phyloP scores from a whole-genome alignment of 2,329 filamentous ascomycete species.

The Septoria petroselini region DNA sequence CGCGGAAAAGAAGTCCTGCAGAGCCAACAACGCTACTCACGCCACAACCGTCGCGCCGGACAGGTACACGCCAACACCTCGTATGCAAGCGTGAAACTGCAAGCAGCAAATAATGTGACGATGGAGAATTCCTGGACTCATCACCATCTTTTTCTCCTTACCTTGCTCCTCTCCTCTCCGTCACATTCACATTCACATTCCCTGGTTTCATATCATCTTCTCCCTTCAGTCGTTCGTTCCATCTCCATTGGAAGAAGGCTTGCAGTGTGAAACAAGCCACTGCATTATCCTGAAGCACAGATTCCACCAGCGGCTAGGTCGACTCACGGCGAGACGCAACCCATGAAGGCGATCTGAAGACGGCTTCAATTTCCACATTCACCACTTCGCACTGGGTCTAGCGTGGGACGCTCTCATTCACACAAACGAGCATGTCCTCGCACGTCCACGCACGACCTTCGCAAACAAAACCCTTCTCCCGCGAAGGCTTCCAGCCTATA shows the following conservation, averaged over 20 bases:
- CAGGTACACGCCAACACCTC: constrained; percentile 6
- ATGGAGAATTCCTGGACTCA: background rate
- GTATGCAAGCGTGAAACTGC: constrained; percentile 1
- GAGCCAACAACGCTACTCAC: background rate
- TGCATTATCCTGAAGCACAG: background rate
- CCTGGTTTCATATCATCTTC: background rate
- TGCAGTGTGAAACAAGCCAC: background rate
- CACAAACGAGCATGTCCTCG: constrained; percentile 21
- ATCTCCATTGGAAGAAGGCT: background rate
- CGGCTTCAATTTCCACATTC: background rate
- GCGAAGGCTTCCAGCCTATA: constrained; percentile 33
- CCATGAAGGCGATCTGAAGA: background rate
- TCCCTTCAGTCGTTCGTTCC: constrained; percentile 3
- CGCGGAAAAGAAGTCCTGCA: no score
- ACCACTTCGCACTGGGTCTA: background rate
- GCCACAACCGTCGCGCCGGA: background rate
- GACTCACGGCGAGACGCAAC: background rate
- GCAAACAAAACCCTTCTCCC: constrained; percentile 32
- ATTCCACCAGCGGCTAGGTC: background rate
- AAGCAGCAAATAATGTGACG: background rate
- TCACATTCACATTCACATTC: background rate
- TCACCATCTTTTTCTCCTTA: background rate
- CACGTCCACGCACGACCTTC: constrained; percentile 21
- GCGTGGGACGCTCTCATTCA: constrained; percentile 3
- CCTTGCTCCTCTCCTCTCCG: background rate